Percentiles rank a stretch among this genome's conserved stretches.
Evolutionary conservation across 2,329 filamentous ascomycete genomes (phyloP).

Genomic region (Neonectria hederae): DNA sequence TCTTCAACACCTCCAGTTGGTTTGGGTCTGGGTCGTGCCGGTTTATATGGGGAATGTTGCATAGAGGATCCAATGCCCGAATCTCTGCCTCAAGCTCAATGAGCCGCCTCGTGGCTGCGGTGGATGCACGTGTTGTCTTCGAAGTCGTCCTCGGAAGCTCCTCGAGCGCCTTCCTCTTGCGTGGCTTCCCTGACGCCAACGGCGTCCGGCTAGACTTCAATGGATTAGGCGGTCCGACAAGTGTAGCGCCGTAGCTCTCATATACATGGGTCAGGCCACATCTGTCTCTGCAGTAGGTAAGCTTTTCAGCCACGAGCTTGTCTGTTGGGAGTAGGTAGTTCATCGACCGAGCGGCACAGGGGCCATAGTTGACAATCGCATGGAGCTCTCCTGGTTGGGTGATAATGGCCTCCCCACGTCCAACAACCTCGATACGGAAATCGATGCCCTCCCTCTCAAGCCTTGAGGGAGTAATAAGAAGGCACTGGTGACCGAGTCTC

Average conservation of each 20-base stretch:
- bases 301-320: neutral
- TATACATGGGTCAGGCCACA: neutral
- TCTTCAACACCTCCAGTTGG: neutral
- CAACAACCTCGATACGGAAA: conserved; percentile 4
- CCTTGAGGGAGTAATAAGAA: conserved; percentile 5
- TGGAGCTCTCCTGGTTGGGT: neutral
- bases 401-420: neutral
- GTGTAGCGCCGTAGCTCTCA: neutral
- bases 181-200: neutral
- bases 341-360: conserved; percentile 10
- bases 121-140: neutral
- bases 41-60: neutral
- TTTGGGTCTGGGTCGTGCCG: neutral
- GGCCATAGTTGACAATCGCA: conserved; percentile 2
- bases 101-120: neutral
- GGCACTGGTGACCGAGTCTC: neutral
- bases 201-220: too few species aligned
- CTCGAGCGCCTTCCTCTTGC: neutral
- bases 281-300: neutral
- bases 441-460: conserved; percentile 11
- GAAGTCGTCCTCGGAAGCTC: neutral
- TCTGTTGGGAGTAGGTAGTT: neutral
- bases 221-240: neutral
- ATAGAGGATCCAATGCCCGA: neutral
- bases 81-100: neutral